Evolutionary conservation across 2,329 filamentous ascomycete genomes (phyloP), one percentile per base, ranked within the genome.

Genomic region (Talaromyces sp.): DNA sequence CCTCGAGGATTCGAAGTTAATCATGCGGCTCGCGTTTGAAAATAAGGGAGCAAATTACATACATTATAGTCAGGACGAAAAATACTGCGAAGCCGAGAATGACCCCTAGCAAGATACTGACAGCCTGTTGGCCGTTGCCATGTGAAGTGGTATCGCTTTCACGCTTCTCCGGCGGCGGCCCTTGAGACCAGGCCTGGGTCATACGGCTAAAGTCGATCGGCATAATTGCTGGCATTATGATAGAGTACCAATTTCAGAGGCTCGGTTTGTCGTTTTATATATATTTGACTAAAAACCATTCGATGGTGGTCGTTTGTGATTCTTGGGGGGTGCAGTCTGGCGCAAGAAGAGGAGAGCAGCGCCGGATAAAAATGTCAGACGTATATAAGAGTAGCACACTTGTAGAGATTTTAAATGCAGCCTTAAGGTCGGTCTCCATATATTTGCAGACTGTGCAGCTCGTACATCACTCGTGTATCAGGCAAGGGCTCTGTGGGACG

Each of bases 31-130:
- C 6, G 18, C 25, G 14, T n/a, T n/a, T 57, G 12, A 12, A n/a
- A 57, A 23, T 18, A 21, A 14, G 31, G 18, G 16, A 16, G 16
- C 39, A 52, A 40, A 33, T n/a, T 18, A 50, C 65, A 42, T 58
- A 65, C 65, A 65, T 44, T 48, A 66, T 55, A 33, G 46, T 54
- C 7, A 39, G 44, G n/a, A 66, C 35, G 48, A 65, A 63, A 28
- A 65, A 37, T 23, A 58, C 37, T 12, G 55, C 54, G 12, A 65
- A 37, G 12, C 65, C 63, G 16, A 66, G 40, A n/a, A 62, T 60
- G 16, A 61, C 65, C 16, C 42, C 58, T 4, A 66, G 48, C 40
- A 66, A 60, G 16, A 63, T 64, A 9, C 56, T 46, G 33, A 66
- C 18, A 16, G 65, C 59, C 21, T 66, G 23, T 7, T 37, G 28